Evolutionary conservation across 2,329 filamentous ascomycete genomes (phyloP).

Genomic region (Trichophyton benhamiae): DNA sequence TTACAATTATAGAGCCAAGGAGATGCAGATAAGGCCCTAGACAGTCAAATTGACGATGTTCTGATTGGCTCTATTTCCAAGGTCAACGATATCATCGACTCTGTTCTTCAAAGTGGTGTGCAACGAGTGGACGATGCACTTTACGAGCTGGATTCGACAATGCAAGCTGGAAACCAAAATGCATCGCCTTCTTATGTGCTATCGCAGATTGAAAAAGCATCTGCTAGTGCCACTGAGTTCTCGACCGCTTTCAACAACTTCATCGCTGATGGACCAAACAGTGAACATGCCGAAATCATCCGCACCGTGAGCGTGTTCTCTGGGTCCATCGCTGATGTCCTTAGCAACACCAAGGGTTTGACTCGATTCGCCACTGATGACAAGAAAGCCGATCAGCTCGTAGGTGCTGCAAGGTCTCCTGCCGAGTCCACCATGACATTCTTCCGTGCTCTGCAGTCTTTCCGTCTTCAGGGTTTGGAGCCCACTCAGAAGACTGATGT

Average conservation of each 20-base stretch:
- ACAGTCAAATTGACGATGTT: slow-evolving; percentile 82
- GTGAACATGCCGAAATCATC: slow-evolving; percentile 80
- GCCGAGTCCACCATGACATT: slow-evolving; percentile 83
- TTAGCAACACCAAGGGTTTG: slow-evolving; percentile 92
- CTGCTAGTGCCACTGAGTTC: slow-evolving; percentile 88
- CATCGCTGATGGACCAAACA: slow-evolving; percentile 89
- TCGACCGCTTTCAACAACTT: slow-evolving; percentile 98
- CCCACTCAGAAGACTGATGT: slow-evolving; percentile 89
- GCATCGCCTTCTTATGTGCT: slow-evolving; percentile 88
- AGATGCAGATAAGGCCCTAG: slow-evolving; percentile 66
- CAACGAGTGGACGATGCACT: slow-evolving; percentile 90
- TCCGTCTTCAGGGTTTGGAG: slow-evolving; percentile 82
- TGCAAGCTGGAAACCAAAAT: slow-evolving; percentile 98
- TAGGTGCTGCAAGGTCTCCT: slow-evolving; percentile 69
- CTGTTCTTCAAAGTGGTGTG: slow-evolving; percentile 83
- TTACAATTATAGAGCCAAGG: slow-evolving; percentile 46
- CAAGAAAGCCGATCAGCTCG: slow-evolving; percentile 78
- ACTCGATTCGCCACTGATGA: slow-evolving; percentile 88
- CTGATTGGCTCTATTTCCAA: slow-evolving; percentile 78
- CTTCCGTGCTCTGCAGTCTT: slow-evolving; percentile 88
- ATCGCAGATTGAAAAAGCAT: slow-evolving; percentile 94
- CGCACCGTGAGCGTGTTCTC: slow-evolving; percentile 84
- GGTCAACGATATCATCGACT: slow-evolving; percentile 96
- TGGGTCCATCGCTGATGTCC: slow-evolving; percentile 80
- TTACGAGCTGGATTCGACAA: slow-evolving; percentile 92